Percentiles rank a stretch among this genome's conserved stretches.
Evolutionary conservation across 1,284 basidiomycete species (phyloP).

Genomic region (Trichosporon ovoides): DNA sequence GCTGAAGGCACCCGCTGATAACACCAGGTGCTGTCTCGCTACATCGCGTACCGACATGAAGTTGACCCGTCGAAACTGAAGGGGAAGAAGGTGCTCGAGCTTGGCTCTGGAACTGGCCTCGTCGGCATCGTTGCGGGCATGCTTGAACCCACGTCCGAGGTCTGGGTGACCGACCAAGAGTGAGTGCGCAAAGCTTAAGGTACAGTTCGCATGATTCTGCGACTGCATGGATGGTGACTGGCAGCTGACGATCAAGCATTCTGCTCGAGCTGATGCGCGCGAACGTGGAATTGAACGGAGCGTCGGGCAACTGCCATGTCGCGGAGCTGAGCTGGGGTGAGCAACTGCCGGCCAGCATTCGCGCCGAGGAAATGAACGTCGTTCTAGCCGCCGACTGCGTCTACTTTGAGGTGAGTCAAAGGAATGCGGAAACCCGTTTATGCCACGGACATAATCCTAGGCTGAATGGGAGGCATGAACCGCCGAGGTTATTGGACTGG

Average conservation of each 20-base stretch:
- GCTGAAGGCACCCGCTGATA: neutral
- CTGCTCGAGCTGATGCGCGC: constrained; percentile 67
- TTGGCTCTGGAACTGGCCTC: constrained; percentile 80
- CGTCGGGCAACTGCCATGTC: constrained; percentile 55
- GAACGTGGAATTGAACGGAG: constrained; percentile 63
- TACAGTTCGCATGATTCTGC: neutral
- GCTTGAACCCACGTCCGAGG: constrained; percentile 56
- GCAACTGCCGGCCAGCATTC: constrained; percentile 39
- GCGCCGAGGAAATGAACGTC: constrained; percentile 43
- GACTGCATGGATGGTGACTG: neutral
- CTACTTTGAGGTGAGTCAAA: constrained; percentile 64
- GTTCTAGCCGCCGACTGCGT: constrained; percentile 88
- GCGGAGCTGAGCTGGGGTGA: constrained; percentile 67
- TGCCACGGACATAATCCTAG: too few relatives aligned
- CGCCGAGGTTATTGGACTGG: too few relatives aligned
- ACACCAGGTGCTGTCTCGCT: constrained; percentile 65
- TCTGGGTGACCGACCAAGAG: constrained; percentile 85
- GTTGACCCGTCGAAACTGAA: constrained; percentile 51
- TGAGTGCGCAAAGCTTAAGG: constrained; percentile 49
- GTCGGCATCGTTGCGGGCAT: constrained; percentile 76
- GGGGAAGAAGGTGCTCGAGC: constrained; percentile 65
- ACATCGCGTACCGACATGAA: constrained; percentile 58
- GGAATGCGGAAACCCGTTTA: too few relatives aligned
- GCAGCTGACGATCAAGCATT: constrained; percentile 52
- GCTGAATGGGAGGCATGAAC: too few relatives aligned